Evolutionary conservation across 768 basidiomycete genomes (phyloP).

Genomic region (Arthromyces matolae): DNA sequence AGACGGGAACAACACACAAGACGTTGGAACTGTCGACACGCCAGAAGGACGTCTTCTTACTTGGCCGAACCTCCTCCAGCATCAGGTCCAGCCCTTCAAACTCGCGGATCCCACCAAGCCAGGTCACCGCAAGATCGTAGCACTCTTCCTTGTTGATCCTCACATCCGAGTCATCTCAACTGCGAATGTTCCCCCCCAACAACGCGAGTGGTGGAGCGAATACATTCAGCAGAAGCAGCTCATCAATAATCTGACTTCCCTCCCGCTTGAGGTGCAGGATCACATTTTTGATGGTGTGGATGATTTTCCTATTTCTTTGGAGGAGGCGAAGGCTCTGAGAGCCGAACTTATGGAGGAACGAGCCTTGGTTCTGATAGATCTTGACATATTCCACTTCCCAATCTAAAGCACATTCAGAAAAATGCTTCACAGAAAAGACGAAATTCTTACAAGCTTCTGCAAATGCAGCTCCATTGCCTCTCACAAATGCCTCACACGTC

Average conservation of each 20-base stretch:
- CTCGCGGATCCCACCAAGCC: constrained; percentile 11
- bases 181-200: constrained; percentile 25
- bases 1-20: constrained; percentile 3
- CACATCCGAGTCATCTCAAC: constrained; percentile 23
- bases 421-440: neutral
- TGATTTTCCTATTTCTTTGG: constrained; percentile 20
- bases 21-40: constrained; percentile 9
- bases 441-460: constrained; percentile 68
- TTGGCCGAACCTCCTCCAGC: constrained; percentile 15
- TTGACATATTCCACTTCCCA: constrained; percentile 80
- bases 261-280: constrained; percentile 19
- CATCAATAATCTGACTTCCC: constrained; percentile 17
- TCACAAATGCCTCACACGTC: constrained; percentile 77
- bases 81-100: constrained; percentile 11
- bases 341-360: constrained; percentile 26
- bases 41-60: constrained; percentile 13
- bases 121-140: constrained; percentile 15
- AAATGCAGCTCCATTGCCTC: constrained; percentile 66
- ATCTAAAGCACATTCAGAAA: constrained; percentile 39
- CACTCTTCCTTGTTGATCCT: constrained; percentile 19
- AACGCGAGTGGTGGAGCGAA: constrained; percentile 21
- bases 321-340: constrained; percentile 22
- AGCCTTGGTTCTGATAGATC: constrained; percentile 51
- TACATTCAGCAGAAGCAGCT: constrained; percentile 5
- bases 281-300: constrained; percentile 16